Conservation (phyloP, 192 early-diverging fungal genomes). For the Entrophospora sp. region DNA sequence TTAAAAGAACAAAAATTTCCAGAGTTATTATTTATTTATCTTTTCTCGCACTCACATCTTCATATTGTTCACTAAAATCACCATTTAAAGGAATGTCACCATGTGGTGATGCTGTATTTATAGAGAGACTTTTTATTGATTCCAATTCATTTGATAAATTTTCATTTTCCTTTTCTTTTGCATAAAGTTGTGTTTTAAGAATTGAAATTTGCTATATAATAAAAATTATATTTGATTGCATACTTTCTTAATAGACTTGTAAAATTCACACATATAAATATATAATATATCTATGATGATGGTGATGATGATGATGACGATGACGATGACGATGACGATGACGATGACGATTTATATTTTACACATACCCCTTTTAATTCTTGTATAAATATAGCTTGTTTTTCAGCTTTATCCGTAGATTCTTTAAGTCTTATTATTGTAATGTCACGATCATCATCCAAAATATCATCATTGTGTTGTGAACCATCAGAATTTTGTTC, state of each 20-base stretch:
- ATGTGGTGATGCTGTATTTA: neutral
- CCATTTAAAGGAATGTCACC: slow-evolving; percentile 13
- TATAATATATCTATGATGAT: too few species aligned
- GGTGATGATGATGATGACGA: too few species aligned
- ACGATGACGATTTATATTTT: neutral
- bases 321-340: too few species aligned
- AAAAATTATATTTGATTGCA: too few species aligned
- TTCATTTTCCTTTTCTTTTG: neutral
- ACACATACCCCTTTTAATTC: neutral
- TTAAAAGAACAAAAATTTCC: neutral
- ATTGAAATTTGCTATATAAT: slow-evolving; percentile 7
- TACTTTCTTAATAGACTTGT: too few species aligned
- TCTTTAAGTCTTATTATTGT: neutral
- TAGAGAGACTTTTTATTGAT: slow-evolving; percentile 10
- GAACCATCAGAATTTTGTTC: neutral
- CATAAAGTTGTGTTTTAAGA: slow-evolving; percentile 11
- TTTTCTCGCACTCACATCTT: too few species aligned
- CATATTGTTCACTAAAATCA: slow-evolving; percentile 20
- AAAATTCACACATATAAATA: too few species aligned
- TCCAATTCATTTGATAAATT: slow-evolving; percentile 11
- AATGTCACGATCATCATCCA: neutral
- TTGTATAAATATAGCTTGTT: neutral
- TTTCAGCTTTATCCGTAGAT: slow-evolving; percentile 6
- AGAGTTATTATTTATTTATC: neutral
- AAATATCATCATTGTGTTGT: neutral